Evolutionary conservation across 768 basidiomycete genomes (phyloP).

Genomic region (Boletus barrowsii): DNA sequence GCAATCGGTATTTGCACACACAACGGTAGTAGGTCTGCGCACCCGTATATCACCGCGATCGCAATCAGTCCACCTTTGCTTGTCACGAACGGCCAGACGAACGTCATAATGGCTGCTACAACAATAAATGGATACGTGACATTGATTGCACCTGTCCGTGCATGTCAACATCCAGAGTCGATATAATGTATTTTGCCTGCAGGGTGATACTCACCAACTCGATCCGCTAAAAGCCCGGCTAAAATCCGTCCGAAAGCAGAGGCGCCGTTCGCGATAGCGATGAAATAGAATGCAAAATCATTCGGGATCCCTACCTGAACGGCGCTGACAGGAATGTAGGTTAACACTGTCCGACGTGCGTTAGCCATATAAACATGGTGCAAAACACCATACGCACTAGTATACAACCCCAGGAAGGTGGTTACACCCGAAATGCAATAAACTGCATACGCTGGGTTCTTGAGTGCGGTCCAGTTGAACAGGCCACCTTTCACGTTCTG

Average conservation of each 20-base stretch:
- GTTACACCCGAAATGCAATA: conserved; percentile 58
- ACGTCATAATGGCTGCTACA: conserved; percentile 56
- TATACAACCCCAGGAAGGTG: conserved; percentile 68
- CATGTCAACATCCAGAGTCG: background rate
- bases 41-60: conserved; percentile 66
- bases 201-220: conserved; percentile 37
- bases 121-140: conserved; percentile 63
- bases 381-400: conserved; percentile 37
- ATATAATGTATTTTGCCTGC: background rate
- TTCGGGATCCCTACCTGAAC: conserved; percentile 43
- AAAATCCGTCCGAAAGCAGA: conserved; percentile 60
- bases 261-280: conserved; percentile 65
- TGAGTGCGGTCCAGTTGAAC: conserved; percentile 52
- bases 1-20: background rate
- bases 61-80: conserved; percentile 45
- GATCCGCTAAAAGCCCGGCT: conserved; percentile 54
- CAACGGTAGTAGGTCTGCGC: conserved; percentile 4
- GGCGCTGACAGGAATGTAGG: conserved; percentile 63
- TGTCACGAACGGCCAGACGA: conserved; percentile 65
- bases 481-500: conserved; percentile 53
- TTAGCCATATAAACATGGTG: background rate
- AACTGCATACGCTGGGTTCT: conserved; percentile 43
- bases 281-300: conserved; percentile 58
- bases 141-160: conserved; percentile 55
- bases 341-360: conserved; percentile 45